Evolutionary conservation across 31 red algal species (phyloP).

Genomic region (Bonnemaisonia californica): DNA sequence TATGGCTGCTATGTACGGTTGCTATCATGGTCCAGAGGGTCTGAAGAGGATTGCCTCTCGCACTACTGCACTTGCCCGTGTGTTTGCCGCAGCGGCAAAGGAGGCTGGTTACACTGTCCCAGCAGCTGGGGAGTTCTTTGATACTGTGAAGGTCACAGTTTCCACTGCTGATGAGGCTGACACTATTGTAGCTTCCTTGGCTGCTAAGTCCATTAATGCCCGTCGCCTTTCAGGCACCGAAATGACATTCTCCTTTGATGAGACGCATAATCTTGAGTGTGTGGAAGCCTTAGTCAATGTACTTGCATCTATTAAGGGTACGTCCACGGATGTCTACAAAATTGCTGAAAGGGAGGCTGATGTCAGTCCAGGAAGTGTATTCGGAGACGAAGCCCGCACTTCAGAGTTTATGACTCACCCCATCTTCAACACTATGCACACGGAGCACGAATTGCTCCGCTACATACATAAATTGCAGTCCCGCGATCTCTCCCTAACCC

Average conservation of each 20-base stretch:
- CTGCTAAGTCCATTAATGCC: slow-evolving; percentile 50
- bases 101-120: slow-evolving; percentile 65
- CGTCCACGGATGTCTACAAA: slow-evolving; percentile 26
- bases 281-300: slow-evolving; percentile 61
- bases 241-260: slow-evolving; percentile 90
- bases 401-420: slow-evolving; percentile 91
- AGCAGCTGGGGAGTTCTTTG: slow-evolving; percentile 67
- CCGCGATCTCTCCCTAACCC: slow-evolving; percentile 87
- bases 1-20: slow-evolving; percentile 97
- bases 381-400: slow-evolving; percentile 48
- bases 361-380: slow-evolving; percentile 11
- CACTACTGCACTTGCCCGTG: slow-evolving; percentile 66
- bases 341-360: slow-evolving; percentile 32
- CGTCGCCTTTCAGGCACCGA: slow-evolving; percentile 73
- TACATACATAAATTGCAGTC: slow-evolving; percentile 89
- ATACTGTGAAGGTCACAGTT: slow-evolving; percentile 86
- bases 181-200: slow-evolving; percentile 31
- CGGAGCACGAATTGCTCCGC: slow-evolving; percentile 95
- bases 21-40: slow-evolving; percentile 98
- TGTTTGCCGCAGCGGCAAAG: slow-evolving; percentile 59
- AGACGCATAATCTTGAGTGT: slow-evolving; percentile 70
- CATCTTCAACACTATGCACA: slow-evolving; percentile 93
- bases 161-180: slow-evolving; percentile 48
- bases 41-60: slow-evolving; percentile 91
- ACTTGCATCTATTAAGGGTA: slow-evolving; percentile 55